Evolutionary conservation across 352 stramenopile genomes (phyloP), one percentile per base, ranked within the genome.

Genomic region (Pythium dissotocum): DNA sequence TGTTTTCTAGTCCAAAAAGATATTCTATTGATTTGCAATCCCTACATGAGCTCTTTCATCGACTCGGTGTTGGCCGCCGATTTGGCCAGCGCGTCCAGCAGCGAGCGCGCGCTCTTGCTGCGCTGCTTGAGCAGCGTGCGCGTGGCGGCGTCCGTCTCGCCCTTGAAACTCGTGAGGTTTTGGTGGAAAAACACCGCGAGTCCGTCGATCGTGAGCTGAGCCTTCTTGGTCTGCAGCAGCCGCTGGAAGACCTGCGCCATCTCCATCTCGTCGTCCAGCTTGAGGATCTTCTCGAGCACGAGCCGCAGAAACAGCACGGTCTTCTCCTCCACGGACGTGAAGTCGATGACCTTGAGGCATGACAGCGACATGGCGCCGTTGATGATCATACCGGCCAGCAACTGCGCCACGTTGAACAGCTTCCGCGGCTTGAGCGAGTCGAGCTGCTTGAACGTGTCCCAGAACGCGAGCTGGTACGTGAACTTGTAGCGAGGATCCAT

Each of bases 381-480:
- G 28, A 82, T 73, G 36, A 93, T 70, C 42, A 95, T 88, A 10
- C 75, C 97, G 57, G 82, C 93, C 61, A 89, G 85, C 83, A 90
- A 92, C 67, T 79, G 95, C 53, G 91, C 91, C 48, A 98, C 66
- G 69, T 98, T 98, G 66, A 93, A 97, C 58, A 93, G 77, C 66
- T 93, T 94, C 28, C 95, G 82, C 53, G 81, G 81, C 69, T 89
- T 88, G 48, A 98, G 82, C 46, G 76, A 73, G 65, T 87, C 76
- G 46, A 93, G 72, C 61, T 97, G 89, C 81, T 99, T 99, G 73
- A 99, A 99, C 42, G 85, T 76, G 78, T 99, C 97, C 97, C 96
- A 99, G 72, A 98, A 99, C 48, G 97, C 92, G 21, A 99, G 82
- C 70, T 98, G 96, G 55, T 98, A 90, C 21, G 94, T 98, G 69